These are phyloP conservation scores for Gamarada debralockiae DNA, from an alignment of 495 filamentous ascomycete species.

Conservation along the genomic window DNA sequence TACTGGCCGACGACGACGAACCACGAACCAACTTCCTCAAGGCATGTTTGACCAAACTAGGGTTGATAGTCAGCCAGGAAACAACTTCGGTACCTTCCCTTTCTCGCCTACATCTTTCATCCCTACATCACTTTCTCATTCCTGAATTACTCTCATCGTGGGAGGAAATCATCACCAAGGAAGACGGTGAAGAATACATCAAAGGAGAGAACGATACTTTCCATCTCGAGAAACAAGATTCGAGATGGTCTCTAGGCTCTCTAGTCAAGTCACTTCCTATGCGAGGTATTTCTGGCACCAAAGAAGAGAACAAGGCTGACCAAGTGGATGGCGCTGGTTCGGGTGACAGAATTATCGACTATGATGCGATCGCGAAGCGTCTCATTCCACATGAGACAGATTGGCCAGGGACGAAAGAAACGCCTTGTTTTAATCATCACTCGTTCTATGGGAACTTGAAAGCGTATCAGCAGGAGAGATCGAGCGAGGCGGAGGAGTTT, in stretches of 20 bases:
- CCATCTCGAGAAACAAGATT: conserved; percentile 58
- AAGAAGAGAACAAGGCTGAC: conserved; percentile 27
- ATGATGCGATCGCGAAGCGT: conserved; percentile 68
- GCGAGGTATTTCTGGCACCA: conserved; percentile 3
- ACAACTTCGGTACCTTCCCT: conserved; percentile 71
- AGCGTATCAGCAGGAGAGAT: conserved; percentile 56
- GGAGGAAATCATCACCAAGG: conserved; percentile 62
- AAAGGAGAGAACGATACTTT: conserved; percentile 86
- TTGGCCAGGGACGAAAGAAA: conserved; percentile 69
- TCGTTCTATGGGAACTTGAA: conserved; percentile 71
- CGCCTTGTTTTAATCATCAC: conserved; percentile 85
- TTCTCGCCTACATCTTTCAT: conserved; percentile 81
- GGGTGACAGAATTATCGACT: conserved; percentile 65
- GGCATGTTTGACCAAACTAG: conserved; percentile 78
- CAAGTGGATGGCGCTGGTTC: conserved; percentile 26
- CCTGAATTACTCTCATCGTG: conserved; percentile 62
- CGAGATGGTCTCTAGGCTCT: conserved; percentile 57
- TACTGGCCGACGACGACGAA: conserved; percentile 66
- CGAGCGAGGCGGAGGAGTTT: conserved; percentile 57
- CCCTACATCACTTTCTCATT: conserved; percentile 58
- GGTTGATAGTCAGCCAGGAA: conserved; percentile 68
- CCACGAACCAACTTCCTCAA: conserved; percentile 73
- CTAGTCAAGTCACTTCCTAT: conserved; percentile 46
- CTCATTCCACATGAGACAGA: conserved; percentile 65
- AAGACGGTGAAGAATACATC: conserved; percentile 69